These are phyloP conservation scores for Pseudocercospora musae DNA, from an alignment of 2,329 filamentous ascomycete species.

Conservation along the genomic window DNA sequence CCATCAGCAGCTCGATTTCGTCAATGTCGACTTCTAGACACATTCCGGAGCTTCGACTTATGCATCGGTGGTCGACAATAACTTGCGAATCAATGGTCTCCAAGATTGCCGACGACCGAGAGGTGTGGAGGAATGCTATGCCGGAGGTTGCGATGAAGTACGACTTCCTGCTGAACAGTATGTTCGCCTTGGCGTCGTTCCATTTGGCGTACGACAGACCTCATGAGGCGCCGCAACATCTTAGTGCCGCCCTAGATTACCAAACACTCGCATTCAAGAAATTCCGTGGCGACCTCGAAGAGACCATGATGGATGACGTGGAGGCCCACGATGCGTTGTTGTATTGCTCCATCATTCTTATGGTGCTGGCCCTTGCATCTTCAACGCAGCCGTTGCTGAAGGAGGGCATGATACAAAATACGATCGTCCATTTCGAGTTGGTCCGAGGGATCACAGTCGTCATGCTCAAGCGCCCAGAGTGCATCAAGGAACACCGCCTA, in stretches of 20 bases:
- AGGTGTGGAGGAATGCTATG: slow-evolving; percentile 10
- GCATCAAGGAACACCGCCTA: slow-evolving; percentile 2
- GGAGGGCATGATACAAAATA: slow-evolving; percentile 14
- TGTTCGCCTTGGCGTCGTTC: slow-evolving; percentile 17
- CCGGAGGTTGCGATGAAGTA: slow-evolving; percentile 15
- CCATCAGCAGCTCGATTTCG: background rate
- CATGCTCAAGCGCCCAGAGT: slow-evolving; percentile 15
- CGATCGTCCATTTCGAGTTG: slow-evolving; percentile 13
- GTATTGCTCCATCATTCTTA: slow-evolving; percentile 14
- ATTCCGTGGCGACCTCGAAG: slow-evolving; percentile 9
- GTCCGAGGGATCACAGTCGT: slow-evolving; percentile 12
- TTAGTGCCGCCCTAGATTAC: slow-evolving; percentile 14
- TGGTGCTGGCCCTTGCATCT: slow-evolving; percentile 17
- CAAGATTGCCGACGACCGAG: slow-evolving; percentile 10
- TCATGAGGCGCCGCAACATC: slow-evolving; percentile 6
- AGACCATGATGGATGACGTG: slow-evolving; percentile 1
- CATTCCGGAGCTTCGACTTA: slow-evolving; percentile 17
- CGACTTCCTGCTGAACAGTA: slow-evolving; percentile 16
- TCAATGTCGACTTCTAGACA: background rate
- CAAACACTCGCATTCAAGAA: slow-evolving; percentile 13
- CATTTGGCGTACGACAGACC: slow-evolving; percentile 13
- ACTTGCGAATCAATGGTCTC: slow-evolving; percentile 14
- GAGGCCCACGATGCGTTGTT: slow-evolving; percentile 15
- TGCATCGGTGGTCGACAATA: slow-evolving; percentile 22
- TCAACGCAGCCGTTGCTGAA: slow-evolving; percentile 9